Conservation (phyloP, 2,329 filamentous ascomycete genomes). For the Fusarium sp. region DNA sequence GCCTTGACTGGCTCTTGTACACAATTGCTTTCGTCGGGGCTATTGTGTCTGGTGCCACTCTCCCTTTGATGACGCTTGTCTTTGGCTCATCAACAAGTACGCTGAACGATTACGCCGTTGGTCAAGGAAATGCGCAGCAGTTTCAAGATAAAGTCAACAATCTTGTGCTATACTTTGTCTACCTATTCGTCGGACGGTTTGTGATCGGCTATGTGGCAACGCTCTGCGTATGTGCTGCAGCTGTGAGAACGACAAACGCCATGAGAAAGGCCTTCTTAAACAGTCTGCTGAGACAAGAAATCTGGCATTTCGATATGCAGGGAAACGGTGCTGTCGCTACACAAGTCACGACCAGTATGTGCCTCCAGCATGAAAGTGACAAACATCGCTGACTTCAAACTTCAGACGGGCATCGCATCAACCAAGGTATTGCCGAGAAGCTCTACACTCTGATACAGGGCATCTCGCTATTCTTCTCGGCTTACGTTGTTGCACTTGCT, state of each 20-base stretch:
- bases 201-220: background rate
- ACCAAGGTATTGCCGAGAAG: constrained; percentile 1
- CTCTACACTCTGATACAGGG: background rate
- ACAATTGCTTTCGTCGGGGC: background rate
- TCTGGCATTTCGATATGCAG: background rate
- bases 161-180: background rate
- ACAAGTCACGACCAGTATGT: background rate
- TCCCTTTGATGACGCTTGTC: background rate
- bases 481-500: background rate
- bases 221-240: background rate
- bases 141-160: background rate
- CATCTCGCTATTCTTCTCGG: background rate
- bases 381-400: background rate
- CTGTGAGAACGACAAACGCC: background rate
- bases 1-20: background rate
- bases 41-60: background rate
- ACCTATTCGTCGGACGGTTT: background rate
- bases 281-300: background rate
- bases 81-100: background rate
- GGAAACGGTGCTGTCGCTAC: background rate
- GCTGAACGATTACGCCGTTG: background rate
- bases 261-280: background rate
- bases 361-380: too few species aligned
- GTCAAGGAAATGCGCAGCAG: background rate
- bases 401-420: background rate